phyloP scores from a whole-genome alignment of 768 basidiomycete species.

The Fibroporia radiculosa region DNA sequence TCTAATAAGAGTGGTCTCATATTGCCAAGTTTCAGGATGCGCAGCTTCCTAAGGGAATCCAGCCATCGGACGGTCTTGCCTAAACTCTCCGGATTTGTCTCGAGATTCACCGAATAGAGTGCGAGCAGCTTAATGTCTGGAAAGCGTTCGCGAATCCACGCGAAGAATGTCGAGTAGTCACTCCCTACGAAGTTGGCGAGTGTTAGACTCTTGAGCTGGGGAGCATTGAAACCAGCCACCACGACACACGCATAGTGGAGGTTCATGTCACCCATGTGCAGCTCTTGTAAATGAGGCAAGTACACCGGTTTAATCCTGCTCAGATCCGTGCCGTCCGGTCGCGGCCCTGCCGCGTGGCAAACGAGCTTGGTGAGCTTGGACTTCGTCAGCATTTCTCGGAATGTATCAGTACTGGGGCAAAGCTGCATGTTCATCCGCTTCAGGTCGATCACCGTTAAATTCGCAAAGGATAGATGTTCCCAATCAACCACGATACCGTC shows the following conservation, averaged over 20 bases:
- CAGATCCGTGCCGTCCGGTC: slow-evolving; percentile 16
- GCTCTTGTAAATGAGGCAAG: slow-evolving; percentile 41
- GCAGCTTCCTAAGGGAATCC: slow-evolving; percentile 48
- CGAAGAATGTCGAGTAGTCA: slow-evolving; percentile 44
- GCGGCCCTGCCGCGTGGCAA: slow-evolving; percentile 49
- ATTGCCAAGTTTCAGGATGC: slow-evolving; percentile 15
- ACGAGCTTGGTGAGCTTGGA: slow-evolving; percentile 47
- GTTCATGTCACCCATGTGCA: slow-evolving; percentile 53
- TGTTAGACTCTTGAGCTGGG: slow-evolving; percentile 49
- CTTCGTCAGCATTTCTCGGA: slow-evolving; percentile 5
- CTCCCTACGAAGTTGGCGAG: slow-evolving; percentile 44
- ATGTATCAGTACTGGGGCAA: neutral
- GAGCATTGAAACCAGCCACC: slow-evolving; percentile 44
- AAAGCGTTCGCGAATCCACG: slow-evolving; percentile 38
- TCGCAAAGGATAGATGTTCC: slow-evolving; percentile 34
- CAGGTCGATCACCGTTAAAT: slow-evolving; percentile 60
- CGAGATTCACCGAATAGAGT: slow-evolving; percentile 37
- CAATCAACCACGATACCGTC: slow-evolving; percentile 61
- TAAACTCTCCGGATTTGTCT: slow-evolving; percentile 18
- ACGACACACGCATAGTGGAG: slow-evolving; percentile 39
- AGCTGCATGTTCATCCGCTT: slow-evolving; percentile 44
- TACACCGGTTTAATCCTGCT: slow-evolving; percentile 27
- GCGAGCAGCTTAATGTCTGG: slow-evolving; percentile 49
- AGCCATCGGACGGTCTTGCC: slow-evolving; percentile 41
- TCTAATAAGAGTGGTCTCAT: slow-evolving; percentile 32